Evolutionary conservation across 805 yeast species (phyloP), one percentile per base, ranked within the genome.

Genomic region (Barnettozyma botsteinii): DNA sequence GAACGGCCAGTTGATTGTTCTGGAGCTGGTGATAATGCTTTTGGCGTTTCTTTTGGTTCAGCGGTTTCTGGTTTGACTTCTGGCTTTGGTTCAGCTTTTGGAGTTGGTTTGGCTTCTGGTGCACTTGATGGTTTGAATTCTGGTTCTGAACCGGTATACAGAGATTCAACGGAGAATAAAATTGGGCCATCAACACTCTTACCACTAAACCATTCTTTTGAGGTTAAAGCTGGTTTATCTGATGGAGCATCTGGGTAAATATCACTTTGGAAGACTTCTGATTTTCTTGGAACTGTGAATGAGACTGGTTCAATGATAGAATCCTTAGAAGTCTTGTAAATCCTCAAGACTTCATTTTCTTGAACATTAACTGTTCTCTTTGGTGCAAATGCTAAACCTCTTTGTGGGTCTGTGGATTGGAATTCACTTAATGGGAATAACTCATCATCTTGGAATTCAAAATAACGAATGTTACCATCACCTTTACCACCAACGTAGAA

Each of bases 391-490:
- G 96, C 94, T 58, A 91, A 80, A 2, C 99, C 99, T 62, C 98
- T 83, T 70, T 93, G 98, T 2, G 98, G 93, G 25, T 86, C 94
- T 3, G 79, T 75, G 4, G 97, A 87, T 45, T 81, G 80, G 61
- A 75, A 93, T 60, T 91, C 96, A n/a, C 95, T 85, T 44, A 93
- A 66, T 51, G 84, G 86, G 62, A 71, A 80, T 41, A 93, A 70
- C 54, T 80, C 83, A 55, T 91, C 97, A 53, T 85, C 77, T 46
- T 80, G 87, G 61, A 75, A 87, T 67, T 93, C 98, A 58, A 69
- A 93, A 65, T 91, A 91, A 56, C 96, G 85, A 55, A 93, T 86
- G 61, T 91, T 93, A 53, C 98, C 98, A 62, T 93, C 98, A 61
- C 97, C 97, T 63, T 93, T 91, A 52, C 98, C 99, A 24, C 95